Base-by-base conservation (phyloP, 345 rosid genomes). In the Sonneratia alba region DNA sequence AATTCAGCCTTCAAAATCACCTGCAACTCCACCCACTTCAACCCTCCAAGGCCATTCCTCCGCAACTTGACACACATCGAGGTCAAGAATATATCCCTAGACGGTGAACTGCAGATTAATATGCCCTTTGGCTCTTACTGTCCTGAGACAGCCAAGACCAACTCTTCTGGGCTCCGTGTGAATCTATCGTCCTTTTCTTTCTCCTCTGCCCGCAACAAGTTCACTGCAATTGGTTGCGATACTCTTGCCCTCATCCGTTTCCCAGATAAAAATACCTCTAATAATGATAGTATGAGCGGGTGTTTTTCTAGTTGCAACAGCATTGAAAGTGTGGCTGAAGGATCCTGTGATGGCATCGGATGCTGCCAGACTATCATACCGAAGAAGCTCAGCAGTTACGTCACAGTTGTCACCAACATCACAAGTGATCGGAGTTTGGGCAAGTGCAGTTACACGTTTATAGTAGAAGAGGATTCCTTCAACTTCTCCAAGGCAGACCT, bases 301-400 rank as follows among this genome's bases (percentile, higher is more conserved):
- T 66, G 69, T 22, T 51, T 79, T 70, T 79, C 89, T 7, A 11
- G 51, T 3, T 87, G 89, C 32, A 0, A 45, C 19, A 22, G 51
- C 7, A 18, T 42, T 0, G 66, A 74, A 0, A 68, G 69, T 38
- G 73, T 74, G 45, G 45, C 36, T 0, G 71, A 80, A 8, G 73
- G 75, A 7, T 51, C 73, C 0, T 87, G 86, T 78, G 57, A 59
- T 43, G 85, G 85, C 0, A 24, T 76, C 1, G 82, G 83, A 13
- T 87, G 88, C 55, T 87, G 91, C 32, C 82, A 87, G 22, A 79
- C 81, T 15, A 27, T 80, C n/a, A 77, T 87, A 49, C 81, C 86
- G 0, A 65, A 64, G 32, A 76, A 76, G 12, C 22, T 66, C 27
- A 19, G 47, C 69, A 38, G 24, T 38, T 66, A 38, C 36, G n/a